A percentile compares a stretch with the other conserved stretches of the same genome.
Conservation (phyloP, 23 red algal species). For the Chondrus crispus region DNA sequence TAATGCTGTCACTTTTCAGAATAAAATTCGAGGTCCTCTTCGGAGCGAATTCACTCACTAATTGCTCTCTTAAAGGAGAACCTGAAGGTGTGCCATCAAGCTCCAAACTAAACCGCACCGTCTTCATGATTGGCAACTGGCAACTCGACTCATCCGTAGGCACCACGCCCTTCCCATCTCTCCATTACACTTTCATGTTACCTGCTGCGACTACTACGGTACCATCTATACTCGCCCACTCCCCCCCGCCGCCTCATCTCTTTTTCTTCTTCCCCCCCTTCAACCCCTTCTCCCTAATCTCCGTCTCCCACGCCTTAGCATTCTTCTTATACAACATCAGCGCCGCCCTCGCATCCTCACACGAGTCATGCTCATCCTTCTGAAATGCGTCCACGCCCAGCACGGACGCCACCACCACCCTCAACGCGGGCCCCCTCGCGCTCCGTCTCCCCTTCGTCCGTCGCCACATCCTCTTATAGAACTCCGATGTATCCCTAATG, state of each 20-base stretch:
- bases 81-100: no score
- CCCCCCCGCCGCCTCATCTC: not conserved
- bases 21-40: no score
- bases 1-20: no score
- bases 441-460: not conserved
- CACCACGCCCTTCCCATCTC: not conserved
- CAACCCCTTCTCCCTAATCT: not conserved
- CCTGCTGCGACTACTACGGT: not conserved
- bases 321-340: conserved; percentile 86
- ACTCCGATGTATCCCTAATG: conserved; percentile 83
- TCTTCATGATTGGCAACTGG: no score
- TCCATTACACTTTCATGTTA: not conserved
- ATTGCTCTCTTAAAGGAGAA: no score
- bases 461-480: conserved; percentile 46
- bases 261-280: not conserved
- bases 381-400: conserved; percentile 72
- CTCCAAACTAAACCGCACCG: no score
- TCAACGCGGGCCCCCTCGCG: conserved; percentile 63
- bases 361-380: conserved; percentile 82
- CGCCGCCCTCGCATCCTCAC: conserved; percentile 85
- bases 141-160: no score
- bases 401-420: conserved; percentile 62
- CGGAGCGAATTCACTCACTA: no score
- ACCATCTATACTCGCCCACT: not conserved
- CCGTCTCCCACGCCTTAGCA: conserved; percentile 74